Evolutionary conservation across 495 filamentous ascomycete species (phyloP).

Genomic region (Astrothelium macrocarpum): DNA sequence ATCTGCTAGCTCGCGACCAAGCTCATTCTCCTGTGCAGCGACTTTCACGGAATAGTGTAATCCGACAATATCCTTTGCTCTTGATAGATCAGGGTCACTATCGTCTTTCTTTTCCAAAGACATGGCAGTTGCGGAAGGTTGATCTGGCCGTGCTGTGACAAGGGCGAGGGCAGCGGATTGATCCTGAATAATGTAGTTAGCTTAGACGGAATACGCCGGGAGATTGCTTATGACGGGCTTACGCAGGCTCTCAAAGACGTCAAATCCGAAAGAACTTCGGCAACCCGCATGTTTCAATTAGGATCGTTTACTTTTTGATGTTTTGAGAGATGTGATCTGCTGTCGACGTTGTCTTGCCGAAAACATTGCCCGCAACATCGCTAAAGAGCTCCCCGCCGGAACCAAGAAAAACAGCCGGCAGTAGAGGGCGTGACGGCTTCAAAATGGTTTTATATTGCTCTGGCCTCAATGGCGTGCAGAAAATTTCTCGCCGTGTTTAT

Average conservation of each 20-base stretch:
- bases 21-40: conserved; percentile 26
- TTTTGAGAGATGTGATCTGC: too few relatives aligned
- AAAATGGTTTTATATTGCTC: too few relatives aligned
- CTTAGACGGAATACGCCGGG: not conserved
- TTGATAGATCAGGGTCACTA: conserved; percentile 39
- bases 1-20: not conserved
- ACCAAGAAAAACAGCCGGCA: not conserved
- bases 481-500: not conserved
- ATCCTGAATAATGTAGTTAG: conserved; percentile 35
- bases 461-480: too few relatives aligned
- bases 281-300: conserved; percentile 13
- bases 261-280: conserved; percentile 17
- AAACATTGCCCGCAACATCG: not conserved
- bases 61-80: conserved; percentile 49
- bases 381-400: not conserved
- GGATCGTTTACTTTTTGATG: too few relatives aligned
- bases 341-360: not conserved
- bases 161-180: conserved; percentile 52
- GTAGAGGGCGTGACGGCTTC: not conserved
- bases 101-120: conserved; percentile 9
- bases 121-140: not conserved
- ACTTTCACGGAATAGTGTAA: conserved; percentile 50
- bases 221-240: not conserved
- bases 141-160: conserved; percentile 42
- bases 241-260: conserved; percentile 20